Evolutionary conservation across 192 early-diverging fungal genomes (phyloP).

Genomic region (Podila verticillata): DNA sequence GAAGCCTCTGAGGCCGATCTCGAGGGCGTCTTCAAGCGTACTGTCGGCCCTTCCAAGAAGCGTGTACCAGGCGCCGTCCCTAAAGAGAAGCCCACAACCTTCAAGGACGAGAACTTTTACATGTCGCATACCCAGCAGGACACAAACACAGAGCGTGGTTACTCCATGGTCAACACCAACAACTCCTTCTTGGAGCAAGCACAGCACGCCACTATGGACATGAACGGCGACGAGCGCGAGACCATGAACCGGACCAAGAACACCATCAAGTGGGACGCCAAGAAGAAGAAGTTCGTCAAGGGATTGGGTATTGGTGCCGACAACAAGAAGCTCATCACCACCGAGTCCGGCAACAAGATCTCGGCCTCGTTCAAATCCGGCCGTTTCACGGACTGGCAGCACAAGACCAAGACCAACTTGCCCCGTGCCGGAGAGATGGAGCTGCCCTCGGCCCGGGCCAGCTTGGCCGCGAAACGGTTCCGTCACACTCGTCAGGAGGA

Average conservation of each 20-base stretch:
- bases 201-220: conserved; percentile 74
- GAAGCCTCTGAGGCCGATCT: conserved; percentile 47
- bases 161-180: conserved; percentile 67
- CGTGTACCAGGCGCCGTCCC: background rate
- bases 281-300: conserved; percentile 91
- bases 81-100: conserved; percentile 56
- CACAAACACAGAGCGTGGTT: conserved; percentile 90
- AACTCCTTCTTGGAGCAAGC: conserved; percentile 87
- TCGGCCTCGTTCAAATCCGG: conserved; percentile 89
- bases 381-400: conserved; percentile 90
- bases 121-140: conserved; percentile 87
- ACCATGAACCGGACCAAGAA: conserved; percentile 68
- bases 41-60: conserved; percentile 31
- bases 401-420: conserved; percentile 81
- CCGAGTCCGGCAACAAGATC: conserved; percentile 90
- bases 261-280: conserved; percentile 88
- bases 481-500: conserved; percentile 80
- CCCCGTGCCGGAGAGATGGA: conserved; percentile 92
- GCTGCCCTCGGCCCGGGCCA: conserved; percentile 59
- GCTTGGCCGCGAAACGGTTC: conserved; percentile 68
- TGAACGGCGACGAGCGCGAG: conserved; percentile 85
- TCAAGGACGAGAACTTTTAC: conserved; percentile 87
- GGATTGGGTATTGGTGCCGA: conserved; percentile 88
- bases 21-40: conserved; percentile 39
- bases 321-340: conserved; percentile 95